Percentiles rank a stretch among this genome's conserved stretches.
These are phyloP conservation scores for Scleroderma citrinum DNA, from an alignment of 768 basidiomycete species.

Conservation along the genomic window DNA sequence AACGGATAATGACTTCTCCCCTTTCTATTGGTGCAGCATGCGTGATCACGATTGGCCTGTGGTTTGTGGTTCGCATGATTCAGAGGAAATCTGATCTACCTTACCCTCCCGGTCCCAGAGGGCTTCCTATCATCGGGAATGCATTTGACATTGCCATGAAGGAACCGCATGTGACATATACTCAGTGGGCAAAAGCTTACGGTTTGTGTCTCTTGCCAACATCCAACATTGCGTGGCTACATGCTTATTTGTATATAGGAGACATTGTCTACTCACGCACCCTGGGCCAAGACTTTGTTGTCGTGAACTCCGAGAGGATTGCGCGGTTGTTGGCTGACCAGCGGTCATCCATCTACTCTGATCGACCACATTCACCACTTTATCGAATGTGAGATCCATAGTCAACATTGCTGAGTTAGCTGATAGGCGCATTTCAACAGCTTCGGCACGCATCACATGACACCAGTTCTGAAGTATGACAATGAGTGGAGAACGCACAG, in stretches of 20 bases:
- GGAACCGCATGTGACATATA: conserved; percentile 11
- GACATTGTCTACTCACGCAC: conserved; percentile 2
- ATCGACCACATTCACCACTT: neutral
- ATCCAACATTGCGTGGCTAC: neutral
- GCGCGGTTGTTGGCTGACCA: conserved; percentile 2
- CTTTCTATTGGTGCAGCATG: neutral
- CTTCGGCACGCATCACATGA: conserved; percentile 7
- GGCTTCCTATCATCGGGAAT: conserved; percentile 13
- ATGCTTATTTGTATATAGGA: neutral
- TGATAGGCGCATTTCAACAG: neutral
- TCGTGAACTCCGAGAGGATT: conserved; percentile 5
- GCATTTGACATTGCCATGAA: conserved; percentile 4
- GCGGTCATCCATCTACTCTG: conserved; percentile 2
- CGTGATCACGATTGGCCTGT: neutral
- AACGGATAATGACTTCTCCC: neutral
- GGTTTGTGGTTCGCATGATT: neutral
- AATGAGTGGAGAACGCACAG: conserved; percentile 14
- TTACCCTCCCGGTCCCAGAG: conserved; percentile 14
- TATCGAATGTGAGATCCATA: neutral
- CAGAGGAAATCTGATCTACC: neutral
- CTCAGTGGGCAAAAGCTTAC: conserved; percentile 13
- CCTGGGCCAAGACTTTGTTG: conserved; percentile 1
- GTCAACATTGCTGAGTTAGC: too few species aligned
- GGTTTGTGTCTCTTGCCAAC: conserved; percentile 6
- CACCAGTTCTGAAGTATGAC: conserved; percentile 8